Conservation (phyloP, 2,329 filamentous ascomycete genomes). For the Phyllosticta citribraziliensis region DNA sequence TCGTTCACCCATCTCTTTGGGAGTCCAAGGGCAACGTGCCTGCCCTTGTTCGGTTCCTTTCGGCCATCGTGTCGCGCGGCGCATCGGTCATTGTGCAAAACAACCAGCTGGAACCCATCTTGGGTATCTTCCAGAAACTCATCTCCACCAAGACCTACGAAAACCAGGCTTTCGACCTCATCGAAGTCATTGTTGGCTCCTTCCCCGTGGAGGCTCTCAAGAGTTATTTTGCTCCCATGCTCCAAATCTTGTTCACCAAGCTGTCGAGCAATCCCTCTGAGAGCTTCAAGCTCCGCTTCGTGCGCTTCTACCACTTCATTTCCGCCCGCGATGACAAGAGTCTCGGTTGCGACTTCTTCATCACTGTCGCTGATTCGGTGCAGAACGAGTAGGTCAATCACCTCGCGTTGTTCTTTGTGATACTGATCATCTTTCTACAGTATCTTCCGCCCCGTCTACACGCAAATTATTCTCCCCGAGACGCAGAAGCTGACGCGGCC, state of each 20-base stretch:
- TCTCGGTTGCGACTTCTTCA: slow-evolving; percentile 88
- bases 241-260: slow-evolving; percentile 70
- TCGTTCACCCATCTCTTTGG: slow-evolving; percentile 78
- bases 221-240: slow-evolving; percentile 67
- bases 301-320: slow-evolving; percentile 89
- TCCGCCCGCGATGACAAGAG: slow-evolving; percentile 69
- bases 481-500: slow-evolving; percentile 83
- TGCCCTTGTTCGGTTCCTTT: slow-evolving; percentile 74
- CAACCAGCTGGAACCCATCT: slow-evolving; percentile 74
- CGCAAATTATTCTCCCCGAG: slow-evolving; percentile 74
- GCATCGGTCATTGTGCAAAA: slow-evolving; percentile 62
- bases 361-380: slow-evolving; percentile 70
- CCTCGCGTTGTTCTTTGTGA: background rate
- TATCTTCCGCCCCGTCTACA: slow-evolving; percentile 78
- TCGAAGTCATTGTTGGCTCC: slow-evolving; percentile 67
- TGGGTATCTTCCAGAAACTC: slow-evolving; percentile 94
- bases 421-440: slow-evolving; percentile 28
- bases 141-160: slow-evolving; percentile 76
- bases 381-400: slow-evolving; percentile 50
- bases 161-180: slow-evolving; percentile 74
- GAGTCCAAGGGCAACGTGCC: slow-evolving; percentile 89
- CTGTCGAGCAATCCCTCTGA: slow-evolving; percentile 62
- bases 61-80: slow-evolving; percentile 72
- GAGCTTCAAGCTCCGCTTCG: slow-evolving; percentile 75
- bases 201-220: slow-evolving; percentile 68